Evolutionary conservation across 164 flowering plant genomes (phyloP).

Genomic region (Annona cherimola): DNA sequence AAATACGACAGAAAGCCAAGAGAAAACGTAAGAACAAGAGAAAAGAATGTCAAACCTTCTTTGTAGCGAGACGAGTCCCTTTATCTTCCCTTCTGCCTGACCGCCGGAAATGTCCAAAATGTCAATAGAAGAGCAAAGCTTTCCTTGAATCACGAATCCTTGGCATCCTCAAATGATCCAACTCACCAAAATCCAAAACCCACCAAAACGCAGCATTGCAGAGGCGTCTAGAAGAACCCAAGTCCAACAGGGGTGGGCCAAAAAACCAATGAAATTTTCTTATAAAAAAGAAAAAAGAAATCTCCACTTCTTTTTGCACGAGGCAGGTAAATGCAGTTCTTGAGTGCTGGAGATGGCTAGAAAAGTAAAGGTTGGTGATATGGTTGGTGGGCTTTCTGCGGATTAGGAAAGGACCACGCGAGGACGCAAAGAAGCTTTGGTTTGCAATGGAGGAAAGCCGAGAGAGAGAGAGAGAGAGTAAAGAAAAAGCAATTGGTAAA

Average conservation of each 20-base stretch:
- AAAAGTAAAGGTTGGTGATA: slow-evolving; percentile 34
- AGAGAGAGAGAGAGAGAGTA: slow-evolving; percentile 27
- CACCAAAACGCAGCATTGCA: slow-evolving; percentile 17
- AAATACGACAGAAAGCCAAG: background rate
- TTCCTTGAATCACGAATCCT: slow-evolving; percentile 27
- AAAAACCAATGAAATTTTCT: slow-evolving; percentile 18
- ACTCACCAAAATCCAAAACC: slow-evolving; percentile 26
- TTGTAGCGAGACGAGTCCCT: slow-evolving; percentile 33
- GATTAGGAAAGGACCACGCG: slow-evolving; percentile 24
- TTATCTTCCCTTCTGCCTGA: slow-evolving; percentile 34
- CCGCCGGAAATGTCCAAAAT: slow-evolving; percentile 19
- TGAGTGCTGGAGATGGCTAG: slow-evolving; percentile 4
- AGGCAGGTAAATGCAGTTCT: slow-evolving; percentile 18
- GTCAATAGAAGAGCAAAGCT: slow-evolving; percentile 16
- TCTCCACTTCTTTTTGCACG: slow-evolving; percentile 8
- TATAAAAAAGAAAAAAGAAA: slow-evolving; percentile 13
- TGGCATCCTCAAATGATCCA: slow-evolving; percentile 30
- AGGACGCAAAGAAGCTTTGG: slow-evolving; percentile 54
- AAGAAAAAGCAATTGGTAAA: slow-evolving; percentile 31
- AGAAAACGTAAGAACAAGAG: slow-evolving; percentile 4
- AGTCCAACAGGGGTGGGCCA: slow-evolving; percentile 29
- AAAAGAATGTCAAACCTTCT: slow-evolving; percentile 25
- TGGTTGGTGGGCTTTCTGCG: slow-evolving; percentile 40
- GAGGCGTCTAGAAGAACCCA: slow-evolving; percentile 37
- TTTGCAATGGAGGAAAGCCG: slow-evolving; percentile 67